A percentile compares a stretch with the other conserved stretches of the same genome.
Evolutionary conservation across 1,284 basidiomycete species (phyloP).

Genomic region (Neonothopanus nambi): DNA sequence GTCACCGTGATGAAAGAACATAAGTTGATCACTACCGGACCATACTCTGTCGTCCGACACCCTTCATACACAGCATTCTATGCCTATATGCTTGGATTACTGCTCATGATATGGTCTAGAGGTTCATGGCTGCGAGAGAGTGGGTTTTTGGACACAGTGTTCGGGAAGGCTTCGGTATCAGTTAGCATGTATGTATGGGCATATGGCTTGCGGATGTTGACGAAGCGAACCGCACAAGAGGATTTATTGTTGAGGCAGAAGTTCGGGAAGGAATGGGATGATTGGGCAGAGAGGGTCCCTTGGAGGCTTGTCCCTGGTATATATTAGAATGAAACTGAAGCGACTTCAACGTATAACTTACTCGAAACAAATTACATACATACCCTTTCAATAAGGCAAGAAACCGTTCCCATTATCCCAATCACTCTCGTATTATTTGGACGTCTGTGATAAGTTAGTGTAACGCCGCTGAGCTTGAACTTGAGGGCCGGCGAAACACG

Average conservation of each 20-base stretch:
- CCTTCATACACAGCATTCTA: constrained; percentile 27
- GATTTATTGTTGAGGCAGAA: constrained; percentile 18
- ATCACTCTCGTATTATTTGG: no score
- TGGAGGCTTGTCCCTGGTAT: constrained; percentile 21
- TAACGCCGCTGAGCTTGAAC: no score
- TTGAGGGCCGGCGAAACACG: no score
- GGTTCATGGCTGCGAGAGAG: neutral
- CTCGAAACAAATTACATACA: no score
- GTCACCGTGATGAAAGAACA: constrained; percentile 26
- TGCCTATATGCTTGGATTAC: neutral
- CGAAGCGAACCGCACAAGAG: constrained; percentile 13
- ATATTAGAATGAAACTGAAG: neutral
- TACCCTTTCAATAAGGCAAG: no score
- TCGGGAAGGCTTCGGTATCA: neutral
- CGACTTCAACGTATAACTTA: no score
- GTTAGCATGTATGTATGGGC: neutral
- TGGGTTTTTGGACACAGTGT: neutral
- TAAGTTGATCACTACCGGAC: constrained; percentile 26
- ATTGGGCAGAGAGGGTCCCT: constrained; percentile 23
- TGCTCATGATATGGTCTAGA: neutral
- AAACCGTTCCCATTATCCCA: no score
- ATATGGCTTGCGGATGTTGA: neutral
- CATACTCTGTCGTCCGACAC: constrained; percentile 30
- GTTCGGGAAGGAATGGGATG: constrained; percentile 24
- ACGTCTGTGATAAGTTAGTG: no score